Percentiles rank a stretch among this genome's conserved stretches.
Conservation (phyloP, 1,284 basidiomycete genomes). For the Coniferiporia weirii region DNA sequence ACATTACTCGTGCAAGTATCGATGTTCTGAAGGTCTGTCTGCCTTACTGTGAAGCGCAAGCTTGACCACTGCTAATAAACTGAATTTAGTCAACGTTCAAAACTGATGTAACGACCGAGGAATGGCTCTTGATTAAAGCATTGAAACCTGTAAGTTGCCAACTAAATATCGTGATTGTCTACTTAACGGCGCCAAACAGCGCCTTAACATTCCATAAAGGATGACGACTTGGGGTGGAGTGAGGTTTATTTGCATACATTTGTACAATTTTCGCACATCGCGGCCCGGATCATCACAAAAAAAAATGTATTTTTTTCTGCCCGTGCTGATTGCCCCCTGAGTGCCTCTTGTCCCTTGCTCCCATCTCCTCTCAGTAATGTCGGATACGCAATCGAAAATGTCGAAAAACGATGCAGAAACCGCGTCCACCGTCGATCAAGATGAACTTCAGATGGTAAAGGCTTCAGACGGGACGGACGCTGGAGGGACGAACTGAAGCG, state of each 20-base stretch:
- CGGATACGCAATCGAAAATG: slow-evolving; percentile 21
- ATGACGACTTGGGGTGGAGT: neutral
- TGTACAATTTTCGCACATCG: neutral
- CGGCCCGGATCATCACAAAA: neutral
- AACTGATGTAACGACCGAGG: slow-evolving; percentile 84
- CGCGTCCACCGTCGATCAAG: slow-evolving; percentile 38
- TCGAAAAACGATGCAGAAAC: slow-evolving; percentile 20
- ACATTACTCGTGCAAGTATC: slow-evolving; percentile 89
- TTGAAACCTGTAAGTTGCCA: slow-evolving; percentile 71
- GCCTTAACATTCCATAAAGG: neutral
- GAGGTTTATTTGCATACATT: neutral
- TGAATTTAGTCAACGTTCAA: slow-evolving; percentile 72
- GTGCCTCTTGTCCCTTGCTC: neutral
- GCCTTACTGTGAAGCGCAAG: slow-evolving; percentile 4
- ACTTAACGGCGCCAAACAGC: neutral
- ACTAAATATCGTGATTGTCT: neutral
- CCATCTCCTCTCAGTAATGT: slow-evolving; percentile 12
- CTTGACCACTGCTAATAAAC: no score
- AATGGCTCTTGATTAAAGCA: slow-evolving; percentile 92
- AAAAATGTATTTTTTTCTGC: neutral
- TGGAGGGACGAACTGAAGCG: slow-evolving; percentile 29
- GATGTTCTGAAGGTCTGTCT: slow-evolving; percentile 81
- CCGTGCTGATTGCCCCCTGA: neutral
- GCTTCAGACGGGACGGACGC: slow-evolving; percentile 21
- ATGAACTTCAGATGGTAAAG: slow-evolving; percentile 63